These are phyloP conservation scores for Gymnopilus dilepis DNA, from an alignment of 768 basidiomycete genomes.

Conservation along the genomic window DNA sequence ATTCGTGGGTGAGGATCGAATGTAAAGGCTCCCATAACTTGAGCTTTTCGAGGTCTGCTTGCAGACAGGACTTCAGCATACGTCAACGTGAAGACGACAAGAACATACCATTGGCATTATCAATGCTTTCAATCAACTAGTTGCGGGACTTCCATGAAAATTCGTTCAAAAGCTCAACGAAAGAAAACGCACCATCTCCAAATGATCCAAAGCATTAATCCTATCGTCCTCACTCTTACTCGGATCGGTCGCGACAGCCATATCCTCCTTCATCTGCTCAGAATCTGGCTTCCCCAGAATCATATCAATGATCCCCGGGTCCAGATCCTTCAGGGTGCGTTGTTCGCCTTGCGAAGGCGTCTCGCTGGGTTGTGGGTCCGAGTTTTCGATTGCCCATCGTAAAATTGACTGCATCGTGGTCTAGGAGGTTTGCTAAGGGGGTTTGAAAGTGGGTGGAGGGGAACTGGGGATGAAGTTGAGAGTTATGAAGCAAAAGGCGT, in stretches of 20 bases:
- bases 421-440: background rate
- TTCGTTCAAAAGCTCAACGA: background rate
- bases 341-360: constrained; percentile 39
- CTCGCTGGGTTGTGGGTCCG: constrained; percentile 38
- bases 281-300: constrained; percentile 88
- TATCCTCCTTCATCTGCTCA: constrained; percentile 81
- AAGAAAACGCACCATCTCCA: constrained; percentile 75
- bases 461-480: background rate
- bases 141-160: no score
- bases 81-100: no score
- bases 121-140: constrained; percentile 86
- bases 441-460: background rate
- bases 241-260: constrained; percentile 66
- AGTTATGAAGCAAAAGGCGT: background rate
- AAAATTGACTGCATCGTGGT: constrained; percentile 73
- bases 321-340: constrained; percentile 53
- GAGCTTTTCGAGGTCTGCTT: constrained; percentile 72
- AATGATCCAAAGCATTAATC: constrained; percentile 75
- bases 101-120: constrained; percentile 82
- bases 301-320: constrained; percentile 84
- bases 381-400: constrained; percentile 84
- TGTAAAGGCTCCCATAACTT: constrained; percentile 83
- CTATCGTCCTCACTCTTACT: constrained; percentile 59
- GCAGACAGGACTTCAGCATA: background rate
- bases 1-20: constrained; percentile 56